A percentile compares a stretch with the other conserved stretches of the same genome.
Conservation (phyloP, 306 rosid species). For the Chamaecrista fasciculata region DNA sequence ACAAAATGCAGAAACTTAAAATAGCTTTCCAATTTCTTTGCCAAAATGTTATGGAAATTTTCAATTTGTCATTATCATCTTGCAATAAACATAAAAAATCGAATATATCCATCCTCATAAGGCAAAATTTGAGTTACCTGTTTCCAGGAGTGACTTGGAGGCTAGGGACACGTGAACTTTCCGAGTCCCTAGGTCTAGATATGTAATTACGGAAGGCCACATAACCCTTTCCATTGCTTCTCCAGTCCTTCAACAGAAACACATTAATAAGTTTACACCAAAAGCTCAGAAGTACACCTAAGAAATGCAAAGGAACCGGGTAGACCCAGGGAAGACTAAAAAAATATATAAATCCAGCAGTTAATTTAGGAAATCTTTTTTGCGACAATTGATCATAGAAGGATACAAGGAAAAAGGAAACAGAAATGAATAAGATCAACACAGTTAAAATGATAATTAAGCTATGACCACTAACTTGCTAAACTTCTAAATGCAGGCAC, state of each 20-base stretch:
- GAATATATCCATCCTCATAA: slow-evolving; percentile 9
- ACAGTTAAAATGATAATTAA: not conserved
- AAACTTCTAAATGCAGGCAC: not conserved
- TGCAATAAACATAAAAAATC: not conserved
- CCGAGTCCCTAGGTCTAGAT: slow-evolving; percentile 75
- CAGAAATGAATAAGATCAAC: not conserved
- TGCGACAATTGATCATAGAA: not conserved
- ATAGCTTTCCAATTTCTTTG: slow-evolving; percentile 5
- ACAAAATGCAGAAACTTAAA: not conserved
- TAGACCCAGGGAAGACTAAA: not conserved
- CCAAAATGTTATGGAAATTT: slow-evolving; percentile 5
- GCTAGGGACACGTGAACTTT: slow-evolving; percentile 55
- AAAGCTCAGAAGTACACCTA: not conserved
- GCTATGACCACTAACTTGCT: not conserved
- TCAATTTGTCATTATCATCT: not conserved
- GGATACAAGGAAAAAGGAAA: not conserved
- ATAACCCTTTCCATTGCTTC: slow-evolving; percentile 92
- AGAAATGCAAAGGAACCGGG: not conserved
- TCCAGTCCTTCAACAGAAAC: slow-evolving; percentile 73
- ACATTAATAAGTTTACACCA: not conserved
- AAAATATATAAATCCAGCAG: slow-evolving; percentile 1
- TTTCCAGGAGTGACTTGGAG: slow-evolving; percentile 90
- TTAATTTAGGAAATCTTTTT: not conserved
- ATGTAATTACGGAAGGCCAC: slow-evolving; percentile 81
- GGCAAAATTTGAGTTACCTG: slow-evolving; percentile 61